Evolutionary conservation across 495 filamentous ascomycete species (phyloP), one percentile per base, ranked within the genome.

Genomic region (Ascobolus immersus): DNA sequence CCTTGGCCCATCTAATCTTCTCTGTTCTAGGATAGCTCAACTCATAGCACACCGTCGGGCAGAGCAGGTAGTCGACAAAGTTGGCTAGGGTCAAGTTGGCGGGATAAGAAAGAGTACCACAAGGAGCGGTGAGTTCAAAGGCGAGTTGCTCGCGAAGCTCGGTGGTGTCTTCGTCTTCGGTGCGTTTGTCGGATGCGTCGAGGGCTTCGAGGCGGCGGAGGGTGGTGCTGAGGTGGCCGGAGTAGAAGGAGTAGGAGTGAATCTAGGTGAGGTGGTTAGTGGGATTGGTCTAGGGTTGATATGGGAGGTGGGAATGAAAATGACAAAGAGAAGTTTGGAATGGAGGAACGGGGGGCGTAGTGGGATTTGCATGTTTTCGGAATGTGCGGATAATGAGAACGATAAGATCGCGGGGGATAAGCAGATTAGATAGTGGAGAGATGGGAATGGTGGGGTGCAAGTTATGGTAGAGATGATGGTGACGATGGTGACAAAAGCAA

Each of bases 241-340:
- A 92, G 56, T 96, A 96, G 55, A 93, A 94, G 17, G 78, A 74
- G 48, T 93, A 96, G 0, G 82, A 92, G 48, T 96, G 86, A 62
- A 96, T 78, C 57, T 49, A 20, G 7, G n/a, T n/a, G n/a, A n/a
- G n/a, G n/a, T n/a, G n/a, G n/a, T n/a, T n/a, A n/a, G n/a, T n/a
- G n/a, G n/a, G n/a, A n/a, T n/a, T n/a, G n/a, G n/a, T n/a, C n/a
- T n/a, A n/a, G n/a, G n/a, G n/a, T n/a, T n/a, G n/a, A n/a, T n/a
- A n/a, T n/a, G n/a, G n/a, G n/a, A n/a, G n/a, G n/a, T n/a, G n/a
- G n/a, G n/a, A n/a, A n/a, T n/a, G n/a, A n/a, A n/a, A n/a, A n/a
- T n/a, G n/a, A n/a, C n/a, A n/a, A n/a, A n/a, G n/a, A n/a, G n/a
- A n/a, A n/a, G n/a, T n/a, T n/a, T n/a, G n/a, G n/a, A n/a, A n/a